Percentiles rank a stretch among this genome's conserved stretches.
Conservation (phyloP, 768 basidiomycete genomes). For the Boletus fagicola region DNA sequence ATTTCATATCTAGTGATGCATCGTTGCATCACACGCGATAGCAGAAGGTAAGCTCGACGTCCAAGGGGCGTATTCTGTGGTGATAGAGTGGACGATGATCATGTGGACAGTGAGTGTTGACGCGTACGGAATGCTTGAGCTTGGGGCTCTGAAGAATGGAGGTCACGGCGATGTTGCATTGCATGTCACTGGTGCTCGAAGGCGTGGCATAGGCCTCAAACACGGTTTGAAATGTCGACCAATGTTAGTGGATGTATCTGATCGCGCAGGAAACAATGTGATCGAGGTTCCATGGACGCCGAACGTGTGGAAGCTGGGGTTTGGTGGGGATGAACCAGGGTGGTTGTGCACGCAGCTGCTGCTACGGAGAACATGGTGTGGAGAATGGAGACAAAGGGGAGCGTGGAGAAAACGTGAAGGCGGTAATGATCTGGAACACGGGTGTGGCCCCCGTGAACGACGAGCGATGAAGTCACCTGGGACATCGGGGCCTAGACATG, state of each 20-base stretch:
- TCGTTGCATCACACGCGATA: conserved; percentile 15
- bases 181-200: conserved; percentile 10
- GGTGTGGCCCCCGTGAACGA: conserved; percentile 5
- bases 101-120: conserved; percentile 4
- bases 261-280: conserved; percentile 13
- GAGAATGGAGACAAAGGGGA: conserved; percentile 19
- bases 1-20: conserved; percentile 31
- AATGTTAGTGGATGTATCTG: conserved; percentile 14
- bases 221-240: background rate
- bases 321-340: conserved; percentile 12
- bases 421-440: conserved; percentile 21
- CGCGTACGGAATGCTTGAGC: conserved; percentile 1
- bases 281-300: conserved; percentile 2
- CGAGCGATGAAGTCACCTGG: background rate
- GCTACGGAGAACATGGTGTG: conserved; percentile 15
- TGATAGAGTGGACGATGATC: conserved; percentile 23
- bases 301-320: conserved; percentile 7
- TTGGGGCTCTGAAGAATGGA: conserved; percentile 14
- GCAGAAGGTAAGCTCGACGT: conserved; percentile 12
- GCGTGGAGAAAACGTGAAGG: conserved; percentile 22
- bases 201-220: conserved; percentile 11
- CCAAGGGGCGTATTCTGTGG: conserved; percentile 15
- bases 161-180: conserved; percentile 10
- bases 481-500: background rate
- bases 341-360: conserved; percentile 10